Evolutionary conservation across 768 basidiomycete genomes (phyloP).

Genomic region (Mycena belliarum): DNA sequence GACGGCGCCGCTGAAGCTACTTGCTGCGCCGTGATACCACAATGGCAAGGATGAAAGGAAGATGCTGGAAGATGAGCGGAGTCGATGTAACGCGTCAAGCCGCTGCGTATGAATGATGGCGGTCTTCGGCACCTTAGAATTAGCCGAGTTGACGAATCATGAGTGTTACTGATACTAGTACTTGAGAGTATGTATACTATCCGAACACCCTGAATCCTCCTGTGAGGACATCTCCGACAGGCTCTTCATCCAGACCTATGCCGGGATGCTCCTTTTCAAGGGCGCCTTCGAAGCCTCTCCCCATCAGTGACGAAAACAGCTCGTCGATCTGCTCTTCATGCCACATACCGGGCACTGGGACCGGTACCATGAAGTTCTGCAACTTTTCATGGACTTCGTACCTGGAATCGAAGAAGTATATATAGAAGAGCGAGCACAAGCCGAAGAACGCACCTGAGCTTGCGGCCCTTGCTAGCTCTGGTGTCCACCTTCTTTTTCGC

Average conservation of each 20-base stretch:
- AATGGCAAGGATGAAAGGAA: background rate
- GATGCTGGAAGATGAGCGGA: background rate
- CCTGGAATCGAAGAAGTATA: too few species aligned
- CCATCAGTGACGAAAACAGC: constrained; percentile 85
- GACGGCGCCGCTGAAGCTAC: background rate
- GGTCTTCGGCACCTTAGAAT: background rate
- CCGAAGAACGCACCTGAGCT: constrained; percentile 64
- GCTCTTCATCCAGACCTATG: constrained; percentile 30
- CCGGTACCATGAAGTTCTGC: constrained; percentile 96
- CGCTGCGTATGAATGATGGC: too few species aligned
- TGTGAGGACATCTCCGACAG: constrained; percentile 34
- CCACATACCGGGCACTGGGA: constrained; percentile 71
- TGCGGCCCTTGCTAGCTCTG: constrained; percentile 93
- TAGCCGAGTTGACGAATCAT: too few species aligned
- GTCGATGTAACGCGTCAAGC: constrained; percentile 13
- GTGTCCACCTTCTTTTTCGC: constrained; percentile 91
- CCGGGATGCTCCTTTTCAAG: constrained; percentile 26
- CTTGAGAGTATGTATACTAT: constrained; percentile 29
- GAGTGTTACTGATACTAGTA: too few species aligned
- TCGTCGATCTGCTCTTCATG: constrained; percentile 97
- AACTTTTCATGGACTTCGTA: constrained; percentile 96
- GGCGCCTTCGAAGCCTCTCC: constrained; percentile 61
- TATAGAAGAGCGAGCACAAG: background rate
- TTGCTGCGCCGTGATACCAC: constrained; percentile 4
- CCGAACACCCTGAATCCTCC: constrained; percentile 64